Evolutionary conservation across 768 basidiomycete species (phyloP).

Genomic region (Phylloporus sp.): DNA sequence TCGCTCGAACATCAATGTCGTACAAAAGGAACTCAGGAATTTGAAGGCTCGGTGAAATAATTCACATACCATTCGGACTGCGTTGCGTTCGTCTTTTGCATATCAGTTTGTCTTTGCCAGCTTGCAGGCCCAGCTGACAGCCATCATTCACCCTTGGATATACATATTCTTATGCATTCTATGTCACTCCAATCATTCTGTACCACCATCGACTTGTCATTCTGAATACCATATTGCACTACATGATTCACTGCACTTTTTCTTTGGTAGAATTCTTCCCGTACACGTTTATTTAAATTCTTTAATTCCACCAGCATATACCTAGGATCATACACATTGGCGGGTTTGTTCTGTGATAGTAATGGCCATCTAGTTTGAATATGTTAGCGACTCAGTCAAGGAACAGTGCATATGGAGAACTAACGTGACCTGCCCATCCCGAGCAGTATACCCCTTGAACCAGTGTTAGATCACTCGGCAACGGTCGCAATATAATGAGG

Average conservation of each 20-base stretch:
- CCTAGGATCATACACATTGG: too few species aligned
- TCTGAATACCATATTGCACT: not conserved
- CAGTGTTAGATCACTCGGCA: too few species aligned
- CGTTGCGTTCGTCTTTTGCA: not conserved
- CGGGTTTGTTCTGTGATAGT: too few species aligned
- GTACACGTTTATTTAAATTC: too few species aligned
- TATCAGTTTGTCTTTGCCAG: not conserved
- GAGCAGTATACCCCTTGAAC: too few species aligned
- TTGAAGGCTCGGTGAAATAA: constrained; percentile 18
- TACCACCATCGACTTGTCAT: constrained; percentile 4
- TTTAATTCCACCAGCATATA: too few species aligned
- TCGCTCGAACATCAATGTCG: constrained; percentile 34
- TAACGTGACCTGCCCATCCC: too few species aligned
- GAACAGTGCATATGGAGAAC: too few species aligned
- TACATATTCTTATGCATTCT: not conserved
- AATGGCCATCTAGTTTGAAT: too few species aligned
- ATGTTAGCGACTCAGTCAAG: too few species aligned
- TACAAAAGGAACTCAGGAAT: constrained; percentile 34
- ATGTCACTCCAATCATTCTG: constrained; percentile 8
- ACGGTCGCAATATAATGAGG: too few species aligned
- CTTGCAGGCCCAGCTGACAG: constrained; percentile 18
- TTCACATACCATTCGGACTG: not conserved
- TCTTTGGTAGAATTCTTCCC: not conserved
- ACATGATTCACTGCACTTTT: not conserved
- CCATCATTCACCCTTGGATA: not conserved